These are phyloP conservation scores for Galeopsis tetrahit DNA, from an alignment of 257 asterid genomes.

Conservation along the genomic window DNA sequence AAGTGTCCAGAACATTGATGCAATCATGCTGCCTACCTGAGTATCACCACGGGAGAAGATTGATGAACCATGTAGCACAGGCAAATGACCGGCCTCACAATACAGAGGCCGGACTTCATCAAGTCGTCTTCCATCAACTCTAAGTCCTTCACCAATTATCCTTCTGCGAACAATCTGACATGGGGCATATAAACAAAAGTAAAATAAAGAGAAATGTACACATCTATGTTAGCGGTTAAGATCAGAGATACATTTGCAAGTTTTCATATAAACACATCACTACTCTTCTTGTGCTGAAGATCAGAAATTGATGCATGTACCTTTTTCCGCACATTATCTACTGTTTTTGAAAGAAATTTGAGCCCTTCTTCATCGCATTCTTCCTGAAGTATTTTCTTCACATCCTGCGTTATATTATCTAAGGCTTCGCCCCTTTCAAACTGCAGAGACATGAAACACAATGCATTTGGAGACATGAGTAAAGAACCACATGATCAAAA, in stretches of 20 bases:
- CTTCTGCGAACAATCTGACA: conserved; percentile 87
- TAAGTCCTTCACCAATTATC: conserved; percentile 77
- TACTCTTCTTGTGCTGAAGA: conserved; percentile 2
- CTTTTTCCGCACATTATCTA: conserved; percentile 90
- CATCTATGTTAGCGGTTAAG: background rate
- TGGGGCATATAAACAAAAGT: conserved; percentile 30
- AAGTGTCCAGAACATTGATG: conserved; percentile 14
- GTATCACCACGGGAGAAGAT: conserved; percentile 94
- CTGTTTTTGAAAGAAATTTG: conserved; percentile 73
- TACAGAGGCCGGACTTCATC: conserved; percentile 91
- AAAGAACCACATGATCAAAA: background rate
- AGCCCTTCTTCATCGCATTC: conserved; percentile 89
- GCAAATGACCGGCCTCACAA: conserved; percentile 91
- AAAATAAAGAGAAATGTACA: conserved; percentile 29
- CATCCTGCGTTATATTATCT: conserved; percentile 77
- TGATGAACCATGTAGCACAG: conserved; percentile 85
- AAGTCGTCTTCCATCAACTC: conserved; percentile 93
- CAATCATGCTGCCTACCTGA: conserved; percentile 58
- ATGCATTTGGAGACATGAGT: conserved; percentile 27
- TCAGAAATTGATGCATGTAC: conserved; percentile 42
- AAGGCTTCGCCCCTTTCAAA: conserved; percentile 96
- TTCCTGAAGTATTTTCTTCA: conserved; percentile 71
- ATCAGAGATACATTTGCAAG: conserved; percentile 2
- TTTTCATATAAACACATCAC: conserved; percentile 20
- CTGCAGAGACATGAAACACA: conserved; percentile 47